Conservation (phyloP, 2,329 filamentous ascomycete species). For the Xylariaceae sp. region DNA sequence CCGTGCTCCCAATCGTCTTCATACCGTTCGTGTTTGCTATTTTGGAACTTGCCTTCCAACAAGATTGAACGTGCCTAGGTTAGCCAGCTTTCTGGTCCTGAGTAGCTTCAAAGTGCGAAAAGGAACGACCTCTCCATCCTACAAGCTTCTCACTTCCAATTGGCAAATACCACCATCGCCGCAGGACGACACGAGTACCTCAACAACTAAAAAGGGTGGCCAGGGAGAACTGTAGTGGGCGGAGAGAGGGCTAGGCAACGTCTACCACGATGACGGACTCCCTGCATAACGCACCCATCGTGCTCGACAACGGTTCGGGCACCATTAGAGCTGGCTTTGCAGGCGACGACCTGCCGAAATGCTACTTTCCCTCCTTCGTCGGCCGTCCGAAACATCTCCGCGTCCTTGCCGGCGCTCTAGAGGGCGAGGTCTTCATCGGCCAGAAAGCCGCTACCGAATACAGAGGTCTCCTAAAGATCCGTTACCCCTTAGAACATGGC, state of each 20-base stretch:
- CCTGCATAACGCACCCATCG: constrained; percentile 95
- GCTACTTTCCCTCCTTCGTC: constrained; percentile 95
- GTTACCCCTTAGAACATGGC: constrained; percentile 92
- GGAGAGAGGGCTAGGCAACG: constrained; percentile 14
- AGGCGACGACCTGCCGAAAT: constrained; percentile 91
- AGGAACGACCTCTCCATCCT: too few relatives aligned
- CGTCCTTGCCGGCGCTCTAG: constrained; percentile 90
- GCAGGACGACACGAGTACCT: constrained; percentile 6
- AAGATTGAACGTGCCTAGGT: too few relatives aligned
- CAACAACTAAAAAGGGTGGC: constrained; percentile 10
- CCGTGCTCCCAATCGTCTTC: too few relatives aligned
- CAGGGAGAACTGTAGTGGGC: constrained; percentile 17
- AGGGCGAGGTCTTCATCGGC: constrained; percentile 96
- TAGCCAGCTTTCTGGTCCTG: too few relatives aligned
- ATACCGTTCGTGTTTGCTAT: too few relatives aligned
- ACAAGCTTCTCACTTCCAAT: too few relatives aligned
- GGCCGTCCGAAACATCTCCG: constrained; percentile 92
- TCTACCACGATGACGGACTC: constrained; percentile 47
- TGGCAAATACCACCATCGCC: too few relatives aligned
- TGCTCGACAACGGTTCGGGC: constrained; percentile 97
- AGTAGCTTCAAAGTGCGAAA: too few relatives aligned
- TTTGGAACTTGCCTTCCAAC: too few relatives aligned
- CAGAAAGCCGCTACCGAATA: constrained; percentile 82
- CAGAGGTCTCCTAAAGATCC: constrained; percentile 88
- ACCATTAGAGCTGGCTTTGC: constrained; percentile 97